phyloP scores from a whole-genome alignment of 371 early-diverging fungal genomes.

The Mortierella sp. region DNA sequence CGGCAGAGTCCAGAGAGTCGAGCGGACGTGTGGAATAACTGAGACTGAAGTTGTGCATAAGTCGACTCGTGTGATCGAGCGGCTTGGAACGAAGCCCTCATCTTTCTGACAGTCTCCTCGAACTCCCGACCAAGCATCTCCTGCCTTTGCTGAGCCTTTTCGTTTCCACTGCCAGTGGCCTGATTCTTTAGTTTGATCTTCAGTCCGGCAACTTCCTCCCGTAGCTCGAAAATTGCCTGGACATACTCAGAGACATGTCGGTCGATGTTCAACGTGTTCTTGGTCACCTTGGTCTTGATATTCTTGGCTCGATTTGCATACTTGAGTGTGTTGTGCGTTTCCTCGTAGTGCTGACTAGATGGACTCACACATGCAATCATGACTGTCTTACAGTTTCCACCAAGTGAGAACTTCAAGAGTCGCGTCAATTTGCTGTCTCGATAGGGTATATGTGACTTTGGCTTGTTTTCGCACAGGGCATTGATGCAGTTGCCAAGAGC shows the following conservation, averaged over 20 bases:
- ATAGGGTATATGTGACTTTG: constrained; percentile 78
- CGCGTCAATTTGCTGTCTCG: constrained; percentile 91
- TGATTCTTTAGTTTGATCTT: constrained; percentile 52
- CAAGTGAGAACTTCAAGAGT: constrained; percentile 85
- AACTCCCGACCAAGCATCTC: constrained; percentile 18
- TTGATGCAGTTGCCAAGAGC: constrained; percentile 94
- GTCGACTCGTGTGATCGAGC: constrained; percentile 34
- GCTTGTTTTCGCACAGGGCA: constrained; percentile 77
- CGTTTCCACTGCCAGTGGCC: constrained; percentile 16
- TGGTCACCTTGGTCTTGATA: constrained; percentile 73
- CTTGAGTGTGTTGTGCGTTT: constrained; percentile 89
- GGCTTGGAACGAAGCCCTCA: constrained; percentile 37
- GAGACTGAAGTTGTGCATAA: constrained; percentile 46
- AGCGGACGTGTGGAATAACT: constrained; percentile 23
- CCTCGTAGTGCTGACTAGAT: constrained; percentile 75
- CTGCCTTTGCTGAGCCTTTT: constrained; percentile 24
- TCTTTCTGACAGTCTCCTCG: constrained; percentile 35
- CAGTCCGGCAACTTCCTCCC: constrained; percentile 61
- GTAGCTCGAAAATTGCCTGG: constrained; percentile 65
- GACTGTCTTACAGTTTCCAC: constrained; percentile 84
- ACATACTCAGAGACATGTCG: constrained; percentile 71
- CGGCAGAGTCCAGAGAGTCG: constrained; percentile 28
- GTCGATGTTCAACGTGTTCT: constrained; percentile 65
- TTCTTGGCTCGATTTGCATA: constrained; percentile 88
- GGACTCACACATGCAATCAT: constrained; percentile 91